A percentile compares a stretch with the other conserved stretches of the same genome.
phyloP scores from a whole-genome alignment of 2,329 filamentous ascomycete species.

The Talaromyces rugulosus region DNA sequence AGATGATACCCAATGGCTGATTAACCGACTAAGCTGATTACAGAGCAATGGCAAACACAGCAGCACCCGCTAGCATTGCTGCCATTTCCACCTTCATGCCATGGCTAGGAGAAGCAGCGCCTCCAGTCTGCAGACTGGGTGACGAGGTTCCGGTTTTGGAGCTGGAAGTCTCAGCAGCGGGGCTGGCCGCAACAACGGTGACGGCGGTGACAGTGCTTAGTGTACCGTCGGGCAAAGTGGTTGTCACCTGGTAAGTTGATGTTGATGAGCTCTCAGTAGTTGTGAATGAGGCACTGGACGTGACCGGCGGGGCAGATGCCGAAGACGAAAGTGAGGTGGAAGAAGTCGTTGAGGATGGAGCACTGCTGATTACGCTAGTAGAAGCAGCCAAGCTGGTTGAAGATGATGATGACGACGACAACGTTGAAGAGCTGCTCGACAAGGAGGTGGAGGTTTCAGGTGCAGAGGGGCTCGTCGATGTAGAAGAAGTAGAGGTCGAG shows the following conservation, averaged over 20 bases:
- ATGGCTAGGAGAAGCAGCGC: conserved; percentile 25
- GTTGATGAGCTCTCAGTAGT: conserved; percentile 20
- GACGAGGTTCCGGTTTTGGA: conserved; percentile 15
- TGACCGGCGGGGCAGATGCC: conserved; percentile 2
- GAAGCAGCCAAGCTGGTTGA: not conserved
- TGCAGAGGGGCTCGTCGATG: not conserved
- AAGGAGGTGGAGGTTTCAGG: not conserved
- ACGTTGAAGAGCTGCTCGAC: not conserved
- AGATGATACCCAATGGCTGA: not conserved
- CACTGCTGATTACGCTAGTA: not conserved
- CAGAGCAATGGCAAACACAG: conserved; percentile 35
- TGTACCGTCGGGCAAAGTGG: conserved; percentile 39
- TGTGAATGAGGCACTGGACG: conserved; percentile 20
- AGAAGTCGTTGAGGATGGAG: not conserved
- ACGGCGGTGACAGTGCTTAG: conserved; percentile 41
- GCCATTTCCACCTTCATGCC: conserved; percentile 31
- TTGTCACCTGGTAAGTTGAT: conserved; percentile 38
- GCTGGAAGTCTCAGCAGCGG: conserved; percentile 18
- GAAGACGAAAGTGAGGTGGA: conserved; percentile 5
- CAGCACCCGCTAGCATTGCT: conserved; percentile 39
- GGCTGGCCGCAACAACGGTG: conserved; percentile 40
- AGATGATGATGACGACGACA: not conserved
- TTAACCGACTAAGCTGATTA: conserved; percentile 16
- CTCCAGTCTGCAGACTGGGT: conserved; percentile 40
- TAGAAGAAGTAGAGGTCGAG: conserved; percentile 1